These are phyloP conservation scores for Thalia dealbata DNA, from an alignment of 176 grass and related monocot species.

Conservation along the genomic window DNA sequence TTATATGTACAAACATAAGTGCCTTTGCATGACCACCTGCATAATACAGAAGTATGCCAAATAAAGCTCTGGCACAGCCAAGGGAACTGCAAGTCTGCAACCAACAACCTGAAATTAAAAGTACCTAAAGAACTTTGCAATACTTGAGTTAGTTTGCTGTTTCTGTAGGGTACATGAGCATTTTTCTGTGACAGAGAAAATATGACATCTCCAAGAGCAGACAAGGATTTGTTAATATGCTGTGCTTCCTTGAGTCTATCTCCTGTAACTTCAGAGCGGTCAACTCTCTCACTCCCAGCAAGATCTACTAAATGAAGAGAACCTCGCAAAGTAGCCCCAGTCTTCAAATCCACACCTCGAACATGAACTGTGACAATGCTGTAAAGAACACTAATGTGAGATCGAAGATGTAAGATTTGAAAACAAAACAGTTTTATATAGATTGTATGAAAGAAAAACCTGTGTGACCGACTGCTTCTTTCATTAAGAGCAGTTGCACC, in stretches of 20 bases:
- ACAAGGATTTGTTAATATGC: constrained; percentile 8
- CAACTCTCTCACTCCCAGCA: constrained; percentile 11
- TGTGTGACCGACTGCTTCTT: constrained; percentile 89
- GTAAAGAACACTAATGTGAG: not conserved
- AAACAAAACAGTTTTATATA: not conserved
- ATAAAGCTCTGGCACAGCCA: not conserved
- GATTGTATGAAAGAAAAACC: constrained; percentile 18
- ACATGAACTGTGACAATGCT: constrained; percentile 8
- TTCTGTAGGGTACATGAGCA: constrained; percentile 4
- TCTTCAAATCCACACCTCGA: constrained; percentile 1
- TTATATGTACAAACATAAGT: constrained; percentile 7
- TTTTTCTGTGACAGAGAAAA: constrained; percentile 1
- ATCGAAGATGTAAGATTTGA: not conserved
- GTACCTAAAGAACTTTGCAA: constrained; percentile 12
- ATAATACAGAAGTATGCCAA: not conserved
- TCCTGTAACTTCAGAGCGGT: constrained; percentile 5
- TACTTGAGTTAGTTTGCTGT: constrained; percentile 1
- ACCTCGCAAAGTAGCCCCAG: not conserved
- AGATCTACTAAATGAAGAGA: constrained; percentile 10
- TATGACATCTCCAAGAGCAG: constrained; percentile 4
- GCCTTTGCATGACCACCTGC: constrained; percentile 6
- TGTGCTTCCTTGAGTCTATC: constrained; percentile 2
- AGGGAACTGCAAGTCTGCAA: not conserved
- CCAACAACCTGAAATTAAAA: not conserved
- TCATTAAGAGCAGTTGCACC: constrained; percentile 84